Conservation (phyloP, 148 eudicot genomes). For the Arctostaphylos glauca region DNA sequence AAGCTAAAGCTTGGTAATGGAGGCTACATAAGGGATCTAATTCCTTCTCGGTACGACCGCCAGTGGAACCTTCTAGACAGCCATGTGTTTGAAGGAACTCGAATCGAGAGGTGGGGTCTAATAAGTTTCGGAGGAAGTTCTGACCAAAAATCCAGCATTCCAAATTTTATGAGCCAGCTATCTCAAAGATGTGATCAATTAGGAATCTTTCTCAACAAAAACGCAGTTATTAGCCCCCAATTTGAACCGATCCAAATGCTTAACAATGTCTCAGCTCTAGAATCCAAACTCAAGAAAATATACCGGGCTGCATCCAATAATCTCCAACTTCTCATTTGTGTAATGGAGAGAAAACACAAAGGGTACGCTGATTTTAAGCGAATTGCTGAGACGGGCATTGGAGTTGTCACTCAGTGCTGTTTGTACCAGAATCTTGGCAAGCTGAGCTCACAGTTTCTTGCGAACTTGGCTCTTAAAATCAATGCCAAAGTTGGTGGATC, state of each 20-base stretch:
- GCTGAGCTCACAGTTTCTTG: conserved; percentile 64
- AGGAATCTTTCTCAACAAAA: conserved; percentile 70
- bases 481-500: conserved; percentile 94
- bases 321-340: conserved; percentile 71
- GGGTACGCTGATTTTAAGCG: conserved; percentile 92
- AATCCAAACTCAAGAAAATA: conserved; percentile 62
- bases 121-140: conserved; percentile 77
- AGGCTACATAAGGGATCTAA: conserved; percentile 57
- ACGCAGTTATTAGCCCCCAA: conserved; percentile 47
- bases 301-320: conserved; percentile 49
- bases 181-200: conserved; percentile 72
- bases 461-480: conserved; percentile 88
- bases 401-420: conserved; percentile 86
- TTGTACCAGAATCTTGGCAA: conserved; percentile 69
- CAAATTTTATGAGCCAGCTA: conserved; percentile 67
- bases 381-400: conserved; percentile 80
- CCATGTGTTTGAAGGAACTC: conserved; percentile 79
- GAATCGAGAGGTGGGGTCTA: conserved; percentile 72
- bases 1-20: conserved; percentile 73
- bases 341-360: conserved; percentile 94
- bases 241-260: conserved; percentile 82
- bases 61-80: conserved; percentile 90
- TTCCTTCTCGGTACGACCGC: conserved; percentile 67
- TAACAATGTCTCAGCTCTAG: conserved; percentile 56
- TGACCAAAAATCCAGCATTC: conserved; percentile 59